Conservation (phyloP, 108 stramenopile species). For the Pseudonitzschia delicatissima region DNA sequence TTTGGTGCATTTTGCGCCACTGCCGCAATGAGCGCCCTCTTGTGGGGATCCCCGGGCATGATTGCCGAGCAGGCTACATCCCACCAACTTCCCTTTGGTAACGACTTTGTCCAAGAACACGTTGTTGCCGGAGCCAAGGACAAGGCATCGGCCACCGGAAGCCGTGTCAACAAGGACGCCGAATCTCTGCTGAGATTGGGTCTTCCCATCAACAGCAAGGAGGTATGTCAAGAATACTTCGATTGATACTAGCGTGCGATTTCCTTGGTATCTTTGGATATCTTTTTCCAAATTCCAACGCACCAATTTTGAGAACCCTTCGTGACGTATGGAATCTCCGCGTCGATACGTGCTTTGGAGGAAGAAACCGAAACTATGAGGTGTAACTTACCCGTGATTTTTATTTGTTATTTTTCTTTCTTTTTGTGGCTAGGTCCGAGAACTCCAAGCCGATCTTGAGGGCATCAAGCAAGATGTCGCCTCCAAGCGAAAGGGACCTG, state of each 20-base stretch:
- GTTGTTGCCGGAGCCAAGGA: slow-evolving; percentile 69
- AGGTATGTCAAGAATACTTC: slow-evolving; percentile 50
- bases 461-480: slow-evolving; percentile 69
- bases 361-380: too few species aligned
- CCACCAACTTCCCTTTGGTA: background rate
- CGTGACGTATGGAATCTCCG: too few species aligned
- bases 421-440: slow-evolving; percentile 52
- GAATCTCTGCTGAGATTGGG: slow-evolving; percentile 86
- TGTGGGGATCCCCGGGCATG: slow-evolving; percentile 20
- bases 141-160: slow-evolving; percentile 83
- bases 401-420: background rate
- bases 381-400: background rate
- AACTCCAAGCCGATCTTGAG: slow-evolving; percentile 82
- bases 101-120: background rate
- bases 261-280: background rate
- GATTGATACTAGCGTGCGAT: too few species aligned
- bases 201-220: slow-evolving; percentile 85
- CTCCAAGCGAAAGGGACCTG: slow-evolving; percentile 82
- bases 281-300: background rate
- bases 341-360: too few species aligned
- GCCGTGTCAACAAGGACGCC: slow-evolving; percentile 91
- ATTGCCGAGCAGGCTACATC: background rate
- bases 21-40: slow-evolving; percentile 19
- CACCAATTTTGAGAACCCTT: background rate
- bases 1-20: slow-evolving; percentile 21